Evolutionary conservation across 1,139 yeast genomes (phyloP), one percentile per base, ranked within the genome.

Genomic region (Scheffersomyces insectosa): DNA sequence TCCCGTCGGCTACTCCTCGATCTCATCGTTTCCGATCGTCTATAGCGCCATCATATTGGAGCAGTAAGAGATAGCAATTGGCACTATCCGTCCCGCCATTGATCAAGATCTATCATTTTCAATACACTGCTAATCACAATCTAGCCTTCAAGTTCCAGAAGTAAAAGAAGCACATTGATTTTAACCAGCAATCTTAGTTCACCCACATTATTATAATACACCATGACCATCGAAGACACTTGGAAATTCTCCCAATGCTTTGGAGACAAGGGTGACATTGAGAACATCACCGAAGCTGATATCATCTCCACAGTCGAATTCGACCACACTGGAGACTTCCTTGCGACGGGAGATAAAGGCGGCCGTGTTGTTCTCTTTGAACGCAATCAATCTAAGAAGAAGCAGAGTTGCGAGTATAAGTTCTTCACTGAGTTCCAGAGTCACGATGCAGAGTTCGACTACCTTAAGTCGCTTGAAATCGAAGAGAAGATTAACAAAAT

Each of bases 291-390:
- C 3, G 99, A 93, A 65, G 97, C 98, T 7, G 99, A 95, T 66
- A 91, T 95, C 60, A 93, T 95, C 49, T 88, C 97, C 25, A 89
- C 99, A 2, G 98, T 95, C 35, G 98, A 95, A 68, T 95, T 95
- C 61, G 97, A 95, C 63, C 88, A 85, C 60, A 82, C 95, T 12
- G 99, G 99, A 39, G 89, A 93, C 64, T 95, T 85, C 60, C 74
- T 95, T 48, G 99, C 99, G 46, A 93, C 99, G 2, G 99, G 99
- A 48, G 99, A 95, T 69, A 85, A 93, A 60, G 99, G 99, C 40
- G 99, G 99, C 23, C 80, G 99, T 54, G 97, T 95, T 34, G 99
- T 95, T 11, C 70, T 95, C 44, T 95, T 95, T 67, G 98, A 93
- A 66, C 80, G 98, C 56, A 90, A 89, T 64, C 85, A 83, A 54